Base-by-base conservation (phyloP, 2,329 filamentous ascomycete species). In the Sporothrix pseudoabietina region DNA sequence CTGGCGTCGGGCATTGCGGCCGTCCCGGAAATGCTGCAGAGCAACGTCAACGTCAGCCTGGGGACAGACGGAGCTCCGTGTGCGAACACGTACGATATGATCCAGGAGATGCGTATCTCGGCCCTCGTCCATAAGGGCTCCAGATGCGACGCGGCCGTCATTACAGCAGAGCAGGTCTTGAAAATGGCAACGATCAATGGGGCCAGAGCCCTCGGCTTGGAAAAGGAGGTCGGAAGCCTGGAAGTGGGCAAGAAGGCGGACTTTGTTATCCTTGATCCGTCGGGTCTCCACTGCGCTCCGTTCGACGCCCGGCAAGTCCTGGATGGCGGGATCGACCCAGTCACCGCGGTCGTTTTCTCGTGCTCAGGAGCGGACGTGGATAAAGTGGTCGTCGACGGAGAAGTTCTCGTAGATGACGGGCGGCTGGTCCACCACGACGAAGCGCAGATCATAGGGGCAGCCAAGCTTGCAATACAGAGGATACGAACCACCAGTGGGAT, bases 241-340 rank as follows among this genome's bases (percentile, higher is more conserved):
- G 54, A 55, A 55, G 54, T 30, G 54, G 54, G 54, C 54, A 55
- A 55, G 54, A 55, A 55, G 54, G 54, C 54, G 54, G 54, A 55
- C 54, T 26, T 55, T 22, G 54, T 55, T 12, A 26, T 55, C n/a
- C 54, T 55, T 26, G 19, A 55, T 57, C 41, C 49, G 30, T 41
- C 47, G 30, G 49, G 66, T 47, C 47, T 69, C 22, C 49, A 69
- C 66, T 75, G 73, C 71, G 69, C 76, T 32, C 80, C 81, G 74
- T 83, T 83, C 1, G 84, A 80, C 79, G 80, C 82, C 65, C 79
- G 80, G 39, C 74, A 72, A 2, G 77, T 80, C 26, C n/a, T 70
- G 44, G 77, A 75, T 6, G 80, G 79, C 14, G 81, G 81, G 0
- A 74, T 81, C 1, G 80, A 80, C 73, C 80, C 83, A 0, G 78